phyloP scores from a whole-genome alignment of 768 basidiomycete genomes.

The Boletus pseudo-olivaceus region DNA sequence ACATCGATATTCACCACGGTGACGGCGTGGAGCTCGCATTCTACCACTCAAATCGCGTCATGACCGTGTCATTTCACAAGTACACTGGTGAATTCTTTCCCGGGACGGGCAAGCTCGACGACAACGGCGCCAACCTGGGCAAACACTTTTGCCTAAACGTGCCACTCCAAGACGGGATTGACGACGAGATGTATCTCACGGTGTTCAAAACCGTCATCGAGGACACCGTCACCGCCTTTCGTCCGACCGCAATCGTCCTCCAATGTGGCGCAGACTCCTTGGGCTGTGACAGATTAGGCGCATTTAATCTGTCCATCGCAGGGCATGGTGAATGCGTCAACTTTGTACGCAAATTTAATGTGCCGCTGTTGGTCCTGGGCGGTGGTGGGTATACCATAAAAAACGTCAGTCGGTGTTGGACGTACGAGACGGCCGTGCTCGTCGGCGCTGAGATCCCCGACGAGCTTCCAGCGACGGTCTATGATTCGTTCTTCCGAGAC shows the following conservation, averaged over 20 bases:
- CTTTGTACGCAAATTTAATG: conserved; percentile 88
- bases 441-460: conserved; percentile 82
- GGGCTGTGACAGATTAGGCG: conserved; percentile 91
- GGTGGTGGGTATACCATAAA: conserved; percentile 97
- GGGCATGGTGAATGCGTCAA: conserved; percentile 98
- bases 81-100: conserved; percentile 99
- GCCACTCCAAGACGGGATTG: conserved; percentile 91
- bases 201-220: conserved; percentile 97
- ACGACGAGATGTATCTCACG: conserved; percentile 94
- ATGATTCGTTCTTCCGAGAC: conserved; percentile 91
- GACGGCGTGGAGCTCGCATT: conserved; percentile 98
- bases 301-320: conserved; percentile 96
- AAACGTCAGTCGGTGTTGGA: conserved; percentile 98
- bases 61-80: conserved; percentile 99
- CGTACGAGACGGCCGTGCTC: conserved; percentile 94
- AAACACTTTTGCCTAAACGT: conserved; percentile 97
- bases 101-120: conserved; percentile 92
- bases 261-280: conserved; percentile 98
- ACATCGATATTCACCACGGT: conserved; percentile 99
- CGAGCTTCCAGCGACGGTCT: conserved; percentile 83
- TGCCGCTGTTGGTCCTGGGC: conserved; percentile 88
- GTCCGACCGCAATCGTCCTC: conserved; percentile 85
- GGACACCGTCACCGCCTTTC: conserved; percentile 85
- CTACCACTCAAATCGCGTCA: conserved; percentile 96
- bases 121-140: conserved; percentile 82